These are phyloP conservation scores for Chaetomidium leptoderma DNA, from an alignment of 495 filamentous ascomycete species.

Conservation along the genomic window DNA sequence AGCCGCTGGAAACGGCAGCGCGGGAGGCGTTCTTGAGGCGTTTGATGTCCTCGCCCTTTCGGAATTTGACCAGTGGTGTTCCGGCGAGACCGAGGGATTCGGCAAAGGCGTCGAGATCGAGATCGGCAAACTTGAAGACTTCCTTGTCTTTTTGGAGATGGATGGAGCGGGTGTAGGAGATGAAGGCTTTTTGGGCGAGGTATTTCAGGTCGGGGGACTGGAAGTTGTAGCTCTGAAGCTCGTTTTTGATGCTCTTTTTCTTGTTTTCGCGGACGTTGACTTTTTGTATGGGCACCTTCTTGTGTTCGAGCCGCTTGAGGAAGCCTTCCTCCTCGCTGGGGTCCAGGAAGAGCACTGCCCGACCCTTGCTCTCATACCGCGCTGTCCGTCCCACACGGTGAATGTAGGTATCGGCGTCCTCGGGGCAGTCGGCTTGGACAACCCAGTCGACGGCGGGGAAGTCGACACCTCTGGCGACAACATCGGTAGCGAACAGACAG, in stretches of 20 bases:
- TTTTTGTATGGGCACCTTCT: constrained; percentile 77
- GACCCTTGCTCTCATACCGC: constrained; percentile 81
- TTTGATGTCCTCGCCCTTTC: constrained; percentile 83
- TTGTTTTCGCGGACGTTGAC: constrained; percentile 87
- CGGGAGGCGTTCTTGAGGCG: constrained; percentile 80
- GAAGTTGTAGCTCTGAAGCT: constrained; percentile 90
- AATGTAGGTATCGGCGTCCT: constrained; percentile 96
- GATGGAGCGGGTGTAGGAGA: constrained; percentile 77
- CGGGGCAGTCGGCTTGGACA: constrained; percentile 88
- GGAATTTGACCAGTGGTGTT: constrained; percentile 82
- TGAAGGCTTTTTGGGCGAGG: constrained; percentile 91
- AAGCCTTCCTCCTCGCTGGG: constrained; percentile 88
- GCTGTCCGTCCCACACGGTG: constrained; percentile 94
- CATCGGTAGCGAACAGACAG: constrained; percentile 92
- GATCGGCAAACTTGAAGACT: constrained; percentile 73
- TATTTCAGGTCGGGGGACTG: constrained; percentile 93
- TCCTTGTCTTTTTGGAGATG: constrained; percentile 91
- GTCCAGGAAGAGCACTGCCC: constrained; percentile 85
- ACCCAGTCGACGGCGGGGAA: constrained; percentile 99
- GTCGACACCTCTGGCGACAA: constrained; percentile 88
- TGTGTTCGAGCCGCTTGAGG: constrained; percentile 73
- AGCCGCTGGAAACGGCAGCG: constrained; percentile 50
- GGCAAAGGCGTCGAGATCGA: constrained; percentile 81
- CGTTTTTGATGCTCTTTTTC: constrained; percentile 74
- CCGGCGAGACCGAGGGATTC: constrained; percentile 83